A percentile compares a stretch with the other conserved stretches of the same genome.
Conservation (phyloP, 2,329 filamentous ascomycete species). For the Talaromyces sp. region DNA sequence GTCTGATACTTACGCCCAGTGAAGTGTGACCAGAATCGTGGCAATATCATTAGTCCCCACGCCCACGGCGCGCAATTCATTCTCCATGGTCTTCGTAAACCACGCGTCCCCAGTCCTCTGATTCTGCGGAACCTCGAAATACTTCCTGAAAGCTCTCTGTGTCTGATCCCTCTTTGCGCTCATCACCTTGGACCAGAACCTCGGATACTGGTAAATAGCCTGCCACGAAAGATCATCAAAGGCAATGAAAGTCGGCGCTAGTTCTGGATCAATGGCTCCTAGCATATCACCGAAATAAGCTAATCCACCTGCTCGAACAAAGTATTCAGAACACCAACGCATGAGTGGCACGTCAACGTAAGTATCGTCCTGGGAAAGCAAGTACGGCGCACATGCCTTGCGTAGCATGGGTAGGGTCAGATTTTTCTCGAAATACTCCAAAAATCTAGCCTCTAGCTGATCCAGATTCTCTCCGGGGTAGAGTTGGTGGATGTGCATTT, state of each 20-base stretch:
- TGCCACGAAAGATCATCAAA: background rate
- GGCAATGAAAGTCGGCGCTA: background rate
- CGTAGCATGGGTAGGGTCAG: background rate
- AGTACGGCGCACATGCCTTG: background rate
- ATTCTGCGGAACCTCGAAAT: background rate
- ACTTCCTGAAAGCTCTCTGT: background rate
- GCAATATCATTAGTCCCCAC: background rate
- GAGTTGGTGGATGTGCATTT: background rate
- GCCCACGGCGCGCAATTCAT: background rate
- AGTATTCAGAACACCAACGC: background rate
- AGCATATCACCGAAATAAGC: slow-evolving; percentile 1
- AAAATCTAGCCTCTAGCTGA: background rate
- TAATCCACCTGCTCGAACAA: background rate
- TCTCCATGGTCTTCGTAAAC: background rate
- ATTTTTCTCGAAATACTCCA: background rate
- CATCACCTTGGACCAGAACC: background rate
- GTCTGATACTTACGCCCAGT: background rate
- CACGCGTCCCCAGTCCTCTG: background rate
- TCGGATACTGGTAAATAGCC: background rate
- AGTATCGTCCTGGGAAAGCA: background rate
- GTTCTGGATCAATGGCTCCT: background rate
- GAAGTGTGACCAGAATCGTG: background rate
- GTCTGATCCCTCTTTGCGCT: background rate
- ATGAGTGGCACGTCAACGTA: background rate
- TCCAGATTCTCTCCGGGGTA: background rate